Base-by-base conservation (phyloP, 768 basidiomycete species). In the Paxillus rubicundulus region DNA sequence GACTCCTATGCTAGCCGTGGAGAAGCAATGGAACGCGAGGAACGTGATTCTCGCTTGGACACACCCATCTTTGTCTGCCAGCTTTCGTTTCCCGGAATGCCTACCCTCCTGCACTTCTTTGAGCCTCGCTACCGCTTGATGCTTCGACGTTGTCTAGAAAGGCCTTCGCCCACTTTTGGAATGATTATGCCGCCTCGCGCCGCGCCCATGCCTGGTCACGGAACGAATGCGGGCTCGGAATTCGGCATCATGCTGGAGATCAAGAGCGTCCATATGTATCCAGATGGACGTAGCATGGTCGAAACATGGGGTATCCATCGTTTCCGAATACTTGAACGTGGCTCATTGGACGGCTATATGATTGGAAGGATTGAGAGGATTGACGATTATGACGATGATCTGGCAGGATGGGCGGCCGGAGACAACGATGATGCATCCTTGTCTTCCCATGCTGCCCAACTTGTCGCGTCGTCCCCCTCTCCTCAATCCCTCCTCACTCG, bases 171-270 rank as follows among this genome's bases (percentile, higher is more conserved):
- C n/a, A 76, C 78, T 20, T 97, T 98, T 69, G 96, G 96, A 34
- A 98, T 98, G 91, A 81, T 97, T 62, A 85, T 96, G 74, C 85
- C 89, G 13, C 76, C 80, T 18, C 65, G 72, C 20, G 70, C 74
- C 1, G 65, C 71, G 3, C 66, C 64, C 8, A 55, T 61, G 21
- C 37, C 53, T 10, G 59, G 54, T 48, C 61, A 61, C 37, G 61
- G 61, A 16, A 13, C 63, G 28, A 54, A 45, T 5, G 34, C 54
- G 12, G 65, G 68, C 41, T 53, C 56, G 33, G 68, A 92, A 53
- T 99, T 88, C 70, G 96, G 96, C 4, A 98, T 94, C 37, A 95
- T 98, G 86, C 79, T 98, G 48, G 84, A 92, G 68, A 94, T 98
- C 53, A 79, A 80, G 57, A 82, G 78, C 57, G 92, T 96, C 7